Percentiles rank a stretch among this genome's conserved stretches.
Evolutionary conservation across 2,329 filamentous ascomycete genomes (phyloP).

Genomic region (Teratosphaeria gauchensis): DNA sequence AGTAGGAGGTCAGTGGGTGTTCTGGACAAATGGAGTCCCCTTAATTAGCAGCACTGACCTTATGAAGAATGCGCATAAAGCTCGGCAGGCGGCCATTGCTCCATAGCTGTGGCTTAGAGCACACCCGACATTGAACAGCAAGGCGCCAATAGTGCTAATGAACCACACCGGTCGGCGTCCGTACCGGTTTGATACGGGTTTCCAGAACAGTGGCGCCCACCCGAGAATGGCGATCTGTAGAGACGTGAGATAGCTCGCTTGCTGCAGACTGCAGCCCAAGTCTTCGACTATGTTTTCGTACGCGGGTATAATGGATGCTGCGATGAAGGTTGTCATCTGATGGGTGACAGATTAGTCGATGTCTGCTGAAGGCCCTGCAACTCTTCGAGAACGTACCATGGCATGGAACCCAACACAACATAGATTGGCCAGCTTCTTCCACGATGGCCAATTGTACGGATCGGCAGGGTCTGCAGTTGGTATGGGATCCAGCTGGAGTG

Average conservation of each 20-base stretch:
- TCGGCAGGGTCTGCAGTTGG: conserved; percentile 42
- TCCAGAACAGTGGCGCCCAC: conserved; percentile 47
- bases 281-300: conserved; percentile 45
- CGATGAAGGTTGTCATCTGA: conserved; percentile 46
- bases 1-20: neutral
- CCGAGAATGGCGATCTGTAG: conserved; percentile 48
- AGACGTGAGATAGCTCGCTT: conserved; percentile 45
- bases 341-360: conserved; percentile 28
- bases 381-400: conserved; percentile 24
- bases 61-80: conserved; percentile 44
- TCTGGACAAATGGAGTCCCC: too few species aligned
- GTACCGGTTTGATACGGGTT: conserved; percentile 44
- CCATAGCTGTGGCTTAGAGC: conserved; percentile 41
- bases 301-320: conserved; percentile 45
- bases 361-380: conserved; percentile 32
- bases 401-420: neutral
- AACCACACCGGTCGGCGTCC: conserved; percentile 48
- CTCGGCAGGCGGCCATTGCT: conserved; percentile 43
- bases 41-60: neutral
- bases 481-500: conserved; percentile 44
- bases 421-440: conserved; percentile 30
- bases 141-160: conserved; percentile 38
- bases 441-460: conserved; percentile 47
- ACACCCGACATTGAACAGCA: conserved; percentile 45
- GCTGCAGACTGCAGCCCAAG: conserved; percentile 39